Evolutionary conservation across 2,329 filamentous ascomycete genomes (phyloP).

Genomic region (Trichoderma hamatum): DNA sequence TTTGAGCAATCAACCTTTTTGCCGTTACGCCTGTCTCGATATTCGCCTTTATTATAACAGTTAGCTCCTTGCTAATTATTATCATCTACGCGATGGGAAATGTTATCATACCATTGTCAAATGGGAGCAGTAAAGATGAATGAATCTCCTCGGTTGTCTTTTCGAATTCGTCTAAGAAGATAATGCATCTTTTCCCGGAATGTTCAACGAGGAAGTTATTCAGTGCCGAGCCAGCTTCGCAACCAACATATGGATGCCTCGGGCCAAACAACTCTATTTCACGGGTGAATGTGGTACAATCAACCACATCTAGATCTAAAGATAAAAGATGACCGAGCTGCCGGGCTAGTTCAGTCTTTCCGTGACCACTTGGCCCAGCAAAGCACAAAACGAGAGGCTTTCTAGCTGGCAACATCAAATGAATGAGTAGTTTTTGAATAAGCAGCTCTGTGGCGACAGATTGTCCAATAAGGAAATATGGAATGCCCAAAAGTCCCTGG

Average conservation of each 20-base stretch:
- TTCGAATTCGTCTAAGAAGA: constrained; percentile 57
- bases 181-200: constrained; percentile 42
- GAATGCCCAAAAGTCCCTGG: constrained; percentile 37
- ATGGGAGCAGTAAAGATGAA: constrained; percentile 47
- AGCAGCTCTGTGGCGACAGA: constrained; percentile 36
- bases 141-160: constrained; percentile 47
- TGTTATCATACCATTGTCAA: constrained; percentile 45
- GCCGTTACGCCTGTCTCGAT: constrained; percentile 44
- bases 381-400: constrained; percentile 37
- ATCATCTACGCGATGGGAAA: not conserved
- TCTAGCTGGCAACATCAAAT: constrained; percentile 7
- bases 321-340: constrained; percentile 46
- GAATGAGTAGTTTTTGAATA: constrained; percentile 17
- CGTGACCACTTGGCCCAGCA: constrained; percentile 51
- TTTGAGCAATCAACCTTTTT: constrained; percentile 45
- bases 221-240: constrained; percentile 44
- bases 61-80: not conserved
- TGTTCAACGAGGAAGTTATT: constrained; percentile 52
- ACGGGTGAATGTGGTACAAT: constrained; percentile 44
- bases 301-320: constrained; percentile 42
- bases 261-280: constrained; percentile 50
- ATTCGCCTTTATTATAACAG: constrained; percentile 35
- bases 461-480: constrained; percentile 44
- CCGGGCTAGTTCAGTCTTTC: constrained; percentile 52
- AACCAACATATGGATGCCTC: constrained; percentile 38